Evolutionary conservation across 805 yeast genomes (phyloP).

Genomic region (Pichia californica): DNA sequence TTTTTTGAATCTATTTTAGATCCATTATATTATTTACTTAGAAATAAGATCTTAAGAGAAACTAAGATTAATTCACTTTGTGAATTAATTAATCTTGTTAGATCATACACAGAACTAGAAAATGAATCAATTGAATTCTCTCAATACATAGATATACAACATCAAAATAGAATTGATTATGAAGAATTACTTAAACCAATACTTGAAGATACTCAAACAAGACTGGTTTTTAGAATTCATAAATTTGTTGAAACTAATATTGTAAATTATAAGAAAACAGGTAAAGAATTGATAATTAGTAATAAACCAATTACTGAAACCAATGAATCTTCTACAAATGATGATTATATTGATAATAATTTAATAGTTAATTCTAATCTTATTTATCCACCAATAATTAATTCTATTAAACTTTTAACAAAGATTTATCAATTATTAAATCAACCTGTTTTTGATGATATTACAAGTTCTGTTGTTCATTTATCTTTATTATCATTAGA

Average conservation of each 20-base stretch:
- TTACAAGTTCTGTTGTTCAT: constrained; percentile 84
- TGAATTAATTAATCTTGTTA: constrained; percentile 65
- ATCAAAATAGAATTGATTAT: constrained; percentile 32
- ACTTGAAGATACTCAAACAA: constrained; percentile 67
- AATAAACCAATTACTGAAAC: constrained; percentile 27
- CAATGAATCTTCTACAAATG: background rate
- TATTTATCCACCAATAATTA: constrained; percentile 62
- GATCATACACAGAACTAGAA: constrained; percentile 60
- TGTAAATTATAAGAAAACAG: constrained; percentile 56
- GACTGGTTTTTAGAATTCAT: constrained; percentile 76
- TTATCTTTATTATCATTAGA: constrained; percentile 61
- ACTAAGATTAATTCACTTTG: constrained; percentile 61
- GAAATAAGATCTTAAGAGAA: constrained; percentile 67
- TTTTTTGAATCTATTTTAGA: constrained; percentile 67
- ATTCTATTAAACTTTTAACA: constrained; percentile 62
- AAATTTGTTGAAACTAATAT: constrained; percentile 64
- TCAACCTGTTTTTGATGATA: constrained; percentile 74
- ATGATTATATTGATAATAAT: constrained; percentile 1
- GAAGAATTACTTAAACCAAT: constrained; percentile 65
- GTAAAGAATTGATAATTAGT: constrained; percentile 61
- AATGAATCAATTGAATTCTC: constrained; percentile 25
- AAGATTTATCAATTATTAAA: constrained; percentile 76
- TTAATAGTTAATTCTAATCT: background rate
- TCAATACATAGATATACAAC: constrained; percentile 5
- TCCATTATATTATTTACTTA: constrained; percentile 65